These are phyloP conservation scores for Schizochytrium sp. DNA, from an alignment of 108 stramenopile species.

Conservation along the genomic window DNA sequence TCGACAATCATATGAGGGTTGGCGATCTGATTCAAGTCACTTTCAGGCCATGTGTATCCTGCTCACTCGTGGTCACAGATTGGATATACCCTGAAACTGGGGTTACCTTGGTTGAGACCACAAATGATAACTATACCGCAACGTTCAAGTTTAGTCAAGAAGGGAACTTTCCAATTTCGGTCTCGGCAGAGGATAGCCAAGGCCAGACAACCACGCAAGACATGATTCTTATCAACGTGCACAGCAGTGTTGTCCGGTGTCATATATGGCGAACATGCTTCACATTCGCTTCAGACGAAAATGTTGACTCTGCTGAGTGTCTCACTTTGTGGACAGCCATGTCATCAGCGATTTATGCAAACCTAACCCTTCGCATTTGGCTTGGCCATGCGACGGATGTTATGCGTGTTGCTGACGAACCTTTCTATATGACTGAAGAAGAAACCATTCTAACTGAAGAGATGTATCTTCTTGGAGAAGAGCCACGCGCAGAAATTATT, in stretches of 20 bases:
- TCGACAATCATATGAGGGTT: background rate
- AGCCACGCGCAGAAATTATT: background rate
- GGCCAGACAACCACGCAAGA: background rate
- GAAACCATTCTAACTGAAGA: constrained; percentile 28
- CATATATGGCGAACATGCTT: constrained; percentile 24
- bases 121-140: background rate
- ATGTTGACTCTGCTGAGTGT: background rate
- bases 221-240: background rate
- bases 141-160: background rate
- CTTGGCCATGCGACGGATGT: background rate
- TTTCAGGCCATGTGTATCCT: constrained; percentile 15
- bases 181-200: background rate
- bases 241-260: background rate
- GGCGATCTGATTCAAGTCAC: background rate
- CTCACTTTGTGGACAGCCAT: constrained; percentile 17
- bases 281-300: background rate
- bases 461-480: constrained; percentile 38
- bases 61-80: background rate
- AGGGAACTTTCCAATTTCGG: background rate
- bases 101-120: constrained; percentile 1
- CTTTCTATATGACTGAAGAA: constrained; percentile 11
- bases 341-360: background rate
- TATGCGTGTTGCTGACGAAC: background rate
- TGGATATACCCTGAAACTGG: background rate
- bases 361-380: constrained; percentile 16